phyloP scores from a whole-genome alignment of 192 early-diverging fungal genomes.

The Rhizoclosmatium sp. region DNA sequence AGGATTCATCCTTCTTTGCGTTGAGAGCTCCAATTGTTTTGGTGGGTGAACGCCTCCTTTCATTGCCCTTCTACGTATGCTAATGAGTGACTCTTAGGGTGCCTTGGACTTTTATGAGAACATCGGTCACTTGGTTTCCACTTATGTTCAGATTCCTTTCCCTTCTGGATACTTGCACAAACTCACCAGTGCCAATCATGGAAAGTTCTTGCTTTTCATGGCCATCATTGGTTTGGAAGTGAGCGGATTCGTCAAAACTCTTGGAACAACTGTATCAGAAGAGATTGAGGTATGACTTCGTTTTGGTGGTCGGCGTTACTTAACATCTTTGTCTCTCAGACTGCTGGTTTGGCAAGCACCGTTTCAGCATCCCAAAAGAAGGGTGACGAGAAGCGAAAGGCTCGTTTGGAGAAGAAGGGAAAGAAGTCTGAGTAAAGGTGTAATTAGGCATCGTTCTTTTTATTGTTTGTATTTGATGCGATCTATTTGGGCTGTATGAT shows the following conservation, averaged over 20 bases:
- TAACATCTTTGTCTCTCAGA: not conserved
- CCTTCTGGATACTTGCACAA: not conserved
- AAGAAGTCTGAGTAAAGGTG: not conserved
- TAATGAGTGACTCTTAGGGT: not conserved
- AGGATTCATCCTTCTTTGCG: constrained; percentile 4
- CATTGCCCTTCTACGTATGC: not conserved
- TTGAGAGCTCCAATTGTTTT: not conserved
- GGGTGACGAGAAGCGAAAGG: constrained; percentile 31
- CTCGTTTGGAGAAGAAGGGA: constrained; percentile 34
- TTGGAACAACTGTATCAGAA: constrained; percentile 7
- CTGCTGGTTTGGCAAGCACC: constrained; percentile 14
- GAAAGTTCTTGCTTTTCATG: constrained; percentile 22
- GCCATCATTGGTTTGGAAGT: constrained; percentile 29
- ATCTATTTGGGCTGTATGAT: not conserved
- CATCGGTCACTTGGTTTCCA: constrained; percentile 22
- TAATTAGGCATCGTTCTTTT: not conserved
- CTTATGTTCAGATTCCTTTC: not conserved
- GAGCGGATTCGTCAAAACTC: not conserved
- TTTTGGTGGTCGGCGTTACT: not conserved
- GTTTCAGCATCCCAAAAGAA: constrained; percentile 18
- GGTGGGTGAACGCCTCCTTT: not conserved
- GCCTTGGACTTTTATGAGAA: constrained; percentile 31
- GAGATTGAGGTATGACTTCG: constrained; percentile 10
- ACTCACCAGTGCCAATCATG: constrained; percentile 16
- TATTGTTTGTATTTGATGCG: too few species aligned